Evolutionary conservation across 2,329 filamentous ascomycete genomes (phyloP).

Genomic region (Fusarium albidum): DNA sequence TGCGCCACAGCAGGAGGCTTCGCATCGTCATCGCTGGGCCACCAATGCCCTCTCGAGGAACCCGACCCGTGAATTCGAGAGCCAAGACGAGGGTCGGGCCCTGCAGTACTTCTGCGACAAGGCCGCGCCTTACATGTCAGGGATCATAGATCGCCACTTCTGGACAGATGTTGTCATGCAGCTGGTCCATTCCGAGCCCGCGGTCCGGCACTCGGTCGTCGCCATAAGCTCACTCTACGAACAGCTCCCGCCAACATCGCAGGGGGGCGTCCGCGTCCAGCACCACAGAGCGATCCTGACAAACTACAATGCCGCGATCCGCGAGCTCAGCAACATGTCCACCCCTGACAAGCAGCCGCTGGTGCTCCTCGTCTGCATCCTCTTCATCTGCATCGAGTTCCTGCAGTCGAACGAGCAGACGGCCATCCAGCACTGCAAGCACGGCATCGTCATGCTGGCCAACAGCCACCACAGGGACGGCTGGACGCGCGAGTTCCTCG

Average conservation of each 20-base stretch:
- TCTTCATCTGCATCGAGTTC: slow-evolving; percentile 15
- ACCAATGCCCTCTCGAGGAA: background rate
- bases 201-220: slow-evolving; percentile 11
- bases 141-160: background rate
- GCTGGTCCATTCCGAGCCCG: slow-evolving; percentile 6
- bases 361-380: slow-evolving; percentile 1
- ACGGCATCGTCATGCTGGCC: slow-evolving; percentile 1
- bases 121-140: background rate
- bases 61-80: background rate
- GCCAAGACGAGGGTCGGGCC: background rate
- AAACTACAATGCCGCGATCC: slow-evolving; percentile 2
- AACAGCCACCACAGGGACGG: background rate
- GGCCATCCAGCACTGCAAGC: slow-evolving; percentile 8
- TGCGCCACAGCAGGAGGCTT: background rate
- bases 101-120: slow-evolving; percentile 2
- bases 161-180: slow-evolving; percentile 9
- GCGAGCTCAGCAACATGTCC: slow-evolving; percentile 1
- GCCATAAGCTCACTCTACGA: slow-evolving; percentile 13
- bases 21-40: background rate
- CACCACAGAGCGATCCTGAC: background rate
- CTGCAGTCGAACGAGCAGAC: background rate
- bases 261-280: background rate
- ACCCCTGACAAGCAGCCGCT: slow-evolving; percentile 1
- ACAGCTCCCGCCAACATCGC: background rate
- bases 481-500: slow-evolving; percentile 6